Conservation (phyloP, 2,329 filamentous ascomycete genomes). For the Rutstroemia sp. region DNA sequence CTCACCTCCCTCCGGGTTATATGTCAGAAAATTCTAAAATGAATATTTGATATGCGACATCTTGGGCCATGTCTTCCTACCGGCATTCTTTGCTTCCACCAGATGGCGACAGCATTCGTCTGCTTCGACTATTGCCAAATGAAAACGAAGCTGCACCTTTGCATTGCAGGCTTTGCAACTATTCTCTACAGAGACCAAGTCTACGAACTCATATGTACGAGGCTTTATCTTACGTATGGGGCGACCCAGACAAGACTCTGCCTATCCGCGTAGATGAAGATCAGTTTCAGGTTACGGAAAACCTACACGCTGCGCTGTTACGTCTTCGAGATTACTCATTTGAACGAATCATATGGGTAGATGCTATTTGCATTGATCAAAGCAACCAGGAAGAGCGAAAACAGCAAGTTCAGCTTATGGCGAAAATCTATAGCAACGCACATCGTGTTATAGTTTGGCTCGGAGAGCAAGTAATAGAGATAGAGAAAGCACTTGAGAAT, state of each 20-base stretch:
- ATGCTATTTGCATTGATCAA: background rate
- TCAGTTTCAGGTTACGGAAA: slow-evolving; percentile 2
- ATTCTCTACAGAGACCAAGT: background rate
- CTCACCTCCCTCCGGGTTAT: no score
- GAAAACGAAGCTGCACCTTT: background rate
- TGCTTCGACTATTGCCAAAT: background rate
- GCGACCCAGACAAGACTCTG: background rate
- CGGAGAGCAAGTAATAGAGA: slow-evolving; percentile 3
- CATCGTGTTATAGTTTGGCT: slow-evolving; percentile 12
- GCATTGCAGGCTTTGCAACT: background rate
- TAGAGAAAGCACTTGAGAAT: no score
- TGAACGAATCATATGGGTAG: slow-evolving; percentile 1
- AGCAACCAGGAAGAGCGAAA: background rate
- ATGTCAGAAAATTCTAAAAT: no score
- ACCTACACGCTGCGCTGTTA: slow-evolving; percentile 4
- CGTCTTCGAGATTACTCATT: slow-evolving; percentile 7
- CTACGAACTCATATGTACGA: slow-evolving; percentile 1
- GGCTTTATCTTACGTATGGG: slow-evolving; percentile 10
- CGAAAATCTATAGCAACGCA: slow-evolving; percentile 12
- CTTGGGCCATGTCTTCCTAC: no score
- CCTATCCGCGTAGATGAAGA: slow-evolving; percentile 1
- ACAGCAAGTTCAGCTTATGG: slow-evolving; percentile 13
- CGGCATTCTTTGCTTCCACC: no score
- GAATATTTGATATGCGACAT: no score
- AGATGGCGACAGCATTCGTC: background rate